phyloP scores from a whole-genome alignment of 306 rosid species.

The Malus fusca region DNA sequence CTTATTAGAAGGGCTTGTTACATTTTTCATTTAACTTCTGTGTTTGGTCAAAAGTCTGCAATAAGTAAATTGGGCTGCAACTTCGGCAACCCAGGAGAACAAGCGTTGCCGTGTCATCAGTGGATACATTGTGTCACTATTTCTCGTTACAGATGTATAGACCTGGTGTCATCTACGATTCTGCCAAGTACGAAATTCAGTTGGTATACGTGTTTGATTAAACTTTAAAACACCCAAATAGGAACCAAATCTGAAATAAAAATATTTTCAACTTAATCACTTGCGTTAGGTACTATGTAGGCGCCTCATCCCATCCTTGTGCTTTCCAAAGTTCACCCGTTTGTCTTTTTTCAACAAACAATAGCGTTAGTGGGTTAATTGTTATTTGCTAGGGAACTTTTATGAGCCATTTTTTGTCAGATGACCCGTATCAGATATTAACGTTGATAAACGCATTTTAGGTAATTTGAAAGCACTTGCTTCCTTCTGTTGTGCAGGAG shows the following conservation, averaged over 20 bases:
- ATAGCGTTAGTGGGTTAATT: no score
- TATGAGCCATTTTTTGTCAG: background rate
- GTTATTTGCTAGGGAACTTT: no score
- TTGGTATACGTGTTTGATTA: background rate
- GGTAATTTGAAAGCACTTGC: background rate
- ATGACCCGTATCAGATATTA: no score
- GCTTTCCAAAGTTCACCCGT: background rate
- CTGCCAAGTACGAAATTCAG: background rate
- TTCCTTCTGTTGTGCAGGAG: slow-evolving; percentile 34
- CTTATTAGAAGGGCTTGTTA: no score
- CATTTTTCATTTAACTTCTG: background rate
- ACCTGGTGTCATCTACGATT: background rate
- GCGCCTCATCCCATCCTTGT: background rate
- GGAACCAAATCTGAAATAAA: background rate
- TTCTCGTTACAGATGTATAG: background rate
- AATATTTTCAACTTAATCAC: background rate
- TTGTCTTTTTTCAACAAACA: background rate
- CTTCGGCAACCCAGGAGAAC: background rate
- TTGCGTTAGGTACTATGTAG: background rate
- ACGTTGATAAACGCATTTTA: background rate
- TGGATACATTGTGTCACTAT: background rate
- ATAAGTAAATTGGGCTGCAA: background rate
- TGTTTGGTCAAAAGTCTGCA: background rate
- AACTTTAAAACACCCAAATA: background rate
- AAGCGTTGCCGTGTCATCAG: background rate